Evolutionary conservation across 352 stramenopile genomes (phyloP).

Genomic region (Phytophthora fragariae): DNA sequence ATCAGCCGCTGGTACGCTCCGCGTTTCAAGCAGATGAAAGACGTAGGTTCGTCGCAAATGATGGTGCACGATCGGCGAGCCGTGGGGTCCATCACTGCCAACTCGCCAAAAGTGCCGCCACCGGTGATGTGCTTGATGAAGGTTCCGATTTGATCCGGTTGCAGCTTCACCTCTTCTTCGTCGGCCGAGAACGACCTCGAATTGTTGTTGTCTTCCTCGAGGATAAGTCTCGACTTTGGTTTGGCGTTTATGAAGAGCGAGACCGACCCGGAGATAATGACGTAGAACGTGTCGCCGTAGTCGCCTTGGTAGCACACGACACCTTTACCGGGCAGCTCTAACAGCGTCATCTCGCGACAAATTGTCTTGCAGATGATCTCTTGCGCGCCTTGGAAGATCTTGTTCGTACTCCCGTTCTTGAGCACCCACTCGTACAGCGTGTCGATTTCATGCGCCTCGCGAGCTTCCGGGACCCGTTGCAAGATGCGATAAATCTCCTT

Average conservation of each 20-base stretch:
- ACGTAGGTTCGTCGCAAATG: conserved; percentile 69
- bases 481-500: conserved; percentile 65
- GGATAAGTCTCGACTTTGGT: conserved; percentile 39
- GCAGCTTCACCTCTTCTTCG: conserved; percentile 37
- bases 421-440: conserved; percentile 83
- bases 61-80: conserved; percentile 78
- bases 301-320: conserved; percentile 87
- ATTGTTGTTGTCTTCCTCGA: conserved; percentile 32
- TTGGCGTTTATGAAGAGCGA: conserved; percentile 82
- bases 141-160: conserved; percentile 58
- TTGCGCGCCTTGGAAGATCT: conserved; percentile 84
- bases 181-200: conserved; percentile 14
- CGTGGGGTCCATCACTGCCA: conserved; percentile 84
- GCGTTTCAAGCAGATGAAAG: conserved; percentile 89
- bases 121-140: conserved; percentile 85
- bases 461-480: conserved; percentile 47
- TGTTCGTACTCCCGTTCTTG: conserved; percentile 82
- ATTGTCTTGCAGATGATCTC: conserved; percentile 91
- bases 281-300: conserved; percentile 85
- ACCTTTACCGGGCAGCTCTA: conserved; percentile 64
- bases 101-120: conserved; percentile 80
- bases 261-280: conserved; percentile 78
- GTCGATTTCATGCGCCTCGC: conserved; percentile 71
- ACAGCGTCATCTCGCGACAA: conserved; percentile 87
- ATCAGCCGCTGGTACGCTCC: conserved; percentile 85